Percentiles rank a stretch among this genome's conserved stretches.
These are phyloP conservation scores for Populus trichocarpa DNA, from an alignment of 441 rosid species.

Conservation along the genomic window DNA sequence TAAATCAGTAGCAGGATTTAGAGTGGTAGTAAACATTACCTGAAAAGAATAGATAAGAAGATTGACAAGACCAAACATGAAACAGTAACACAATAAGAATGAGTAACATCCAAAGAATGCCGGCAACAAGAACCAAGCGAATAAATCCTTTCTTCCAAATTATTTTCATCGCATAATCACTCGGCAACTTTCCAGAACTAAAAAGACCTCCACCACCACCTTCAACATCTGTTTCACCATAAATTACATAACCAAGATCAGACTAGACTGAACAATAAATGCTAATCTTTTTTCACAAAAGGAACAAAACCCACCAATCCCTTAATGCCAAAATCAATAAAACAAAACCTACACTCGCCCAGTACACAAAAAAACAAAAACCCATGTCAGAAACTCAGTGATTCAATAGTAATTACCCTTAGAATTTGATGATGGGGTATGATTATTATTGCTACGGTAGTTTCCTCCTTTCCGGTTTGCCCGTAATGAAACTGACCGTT, in stretches of 20 bases:
- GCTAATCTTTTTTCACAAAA: background rate
- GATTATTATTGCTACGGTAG: background rate
- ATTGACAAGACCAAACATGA: constrained; percentile 90
- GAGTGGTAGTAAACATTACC: constrained; percentile 33
- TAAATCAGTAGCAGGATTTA: background rate
- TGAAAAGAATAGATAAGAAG: constrained; percentile 71
- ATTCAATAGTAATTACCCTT: background rate
- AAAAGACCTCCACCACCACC: constrained; percentile 49
- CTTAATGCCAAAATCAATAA: background rate
- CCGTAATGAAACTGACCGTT: background rate
- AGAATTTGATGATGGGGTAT: background rate
- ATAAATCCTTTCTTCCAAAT: constrained; percentile 78
- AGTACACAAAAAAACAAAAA: background rate
- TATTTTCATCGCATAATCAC: constrained; percentile 48
- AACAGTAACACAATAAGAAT: constrained; percentile 63
- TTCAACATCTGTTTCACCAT: constrained; percentile 17
- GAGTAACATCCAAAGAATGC: constrained; percentile 85
- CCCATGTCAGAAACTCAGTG: background rate
- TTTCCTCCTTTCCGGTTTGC: background rate
- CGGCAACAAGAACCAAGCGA: constrained; percentile 73
- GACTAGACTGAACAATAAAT: background rate
- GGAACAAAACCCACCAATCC: background rate
- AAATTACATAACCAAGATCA: background rate
- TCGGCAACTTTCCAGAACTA: constrained; percentile 41
- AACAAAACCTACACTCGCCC: background rate